These are phyloP conservation scores for Leccinum olivaceopallidum DNA, from an alignment of 768 basidiomycete species.

Conservation along the genomic window DNA sequence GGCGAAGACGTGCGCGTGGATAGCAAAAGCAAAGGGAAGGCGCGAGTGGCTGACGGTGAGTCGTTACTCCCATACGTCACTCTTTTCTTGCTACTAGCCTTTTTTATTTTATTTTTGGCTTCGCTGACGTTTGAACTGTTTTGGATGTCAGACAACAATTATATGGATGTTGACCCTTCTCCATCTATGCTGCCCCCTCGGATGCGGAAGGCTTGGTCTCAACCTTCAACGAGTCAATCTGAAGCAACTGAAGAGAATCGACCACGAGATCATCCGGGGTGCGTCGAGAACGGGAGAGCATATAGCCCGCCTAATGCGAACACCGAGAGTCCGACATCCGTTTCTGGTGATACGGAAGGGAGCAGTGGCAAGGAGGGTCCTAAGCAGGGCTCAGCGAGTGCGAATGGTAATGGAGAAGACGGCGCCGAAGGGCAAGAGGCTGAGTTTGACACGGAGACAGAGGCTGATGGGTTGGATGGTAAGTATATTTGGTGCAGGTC, in stretches of 20 bases:
- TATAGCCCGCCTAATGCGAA: conserved; percentile 19
- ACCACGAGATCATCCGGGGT: neutral
- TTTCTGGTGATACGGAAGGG: conserved; percentile 9
- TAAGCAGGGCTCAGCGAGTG: neutral
- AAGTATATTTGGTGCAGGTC: conserved; percentile 4
- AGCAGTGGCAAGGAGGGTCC: neutral
- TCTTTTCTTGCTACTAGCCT: too few relatives aligned
- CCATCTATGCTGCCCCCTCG: conserved; percentile 52
- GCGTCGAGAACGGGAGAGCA: conserved; percentile 10
- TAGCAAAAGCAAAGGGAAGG: too few relatives aligned
- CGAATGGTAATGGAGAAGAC: conserved; percentile 15
- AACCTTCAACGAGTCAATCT: neutral
- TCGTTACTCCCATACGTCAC: too few relatives aligned
- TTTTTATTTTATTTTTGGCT: neutral
- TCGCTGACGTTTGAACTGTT: neutral
- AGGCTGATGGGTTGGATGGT: conserved; percentile 28
- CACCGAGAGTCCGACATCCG: conserved; percentile 22
- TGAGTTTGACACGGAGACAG: conserved; percentile 34
- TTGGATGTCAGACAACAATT: conserved; percentile 6
- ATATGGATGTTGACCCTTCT: conserved; percentile 19
- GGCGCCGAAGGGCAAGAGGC: conserved; percentile 29
- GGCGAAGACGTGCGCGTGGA: too few relatives aligned
- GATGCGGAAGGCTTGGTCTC: conserved; percentile 54
- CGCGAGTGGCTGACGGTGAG: too few relatives aligned
- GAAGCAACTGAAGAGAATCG: conserved; percentile 9